Evolutionary conservation across 2,329 filamentous ascomycete genomes (phyloP), one percentile per base, ranked within the genome.

Genomic region (Paecilomyces niveus): DNA sequence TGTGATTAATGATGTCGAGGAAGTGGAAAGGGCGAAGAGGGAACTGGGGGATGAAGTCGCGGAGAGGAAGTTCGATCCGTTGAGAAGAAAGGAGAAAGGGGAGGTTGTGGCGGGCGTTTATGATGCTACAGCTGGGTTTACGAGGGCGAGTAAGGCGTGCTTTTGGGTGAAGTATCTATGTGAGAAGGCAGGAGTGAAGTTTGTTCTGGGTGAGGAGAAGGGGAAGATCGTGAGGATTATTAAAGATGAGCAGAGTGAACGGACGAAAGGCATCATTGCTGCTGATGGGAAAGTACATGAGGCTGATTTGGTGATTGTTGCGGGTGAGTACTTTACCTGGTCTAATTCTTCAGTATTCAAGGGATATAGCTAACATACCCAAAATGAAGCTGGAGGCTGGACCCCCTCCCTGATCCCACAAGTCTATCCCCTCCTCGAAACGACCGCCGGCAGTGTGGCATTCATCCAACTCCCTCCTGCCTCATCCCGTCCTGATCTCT

Each of bases 391-490:
- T 13, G 70, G 70, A n/a, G 61, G 63, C 18, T 72, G 69, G 69
- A 67, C 69, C 21, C 61, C 70, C 9, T 61, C 65, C 3, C 55
- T 72, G 39, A 55, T 72, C 49, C 69, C 70, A 2, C 65, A 70
- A 50, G 61, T 65, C 8, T 58, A 67, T 32, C 60, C 57, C 1
- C 61, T 72, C 0, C 65, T 73, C 8, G 75, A 78, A 62, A 69
- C 75, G 0, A 77, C 75, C 18, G 71, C 68, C 26, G 74, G 75
- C 13, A 72, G 67, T 11, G 67, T 78, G 11, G 61, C 73, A 29
- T 70, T 70, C 18, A 68, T 76, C 22, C 64, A 73, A 29, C 26
- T 29, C 26, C 26, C 26, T 29, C 26, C 26, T 29, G 24, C 24
- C 24, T 26, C 24, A 3, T 26, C 24, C 24, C 24, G 72, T 11